phyloP scores from a whole-genome alignment of 306 rosid genomes.

The Trifolium fragiferum region DNA sequence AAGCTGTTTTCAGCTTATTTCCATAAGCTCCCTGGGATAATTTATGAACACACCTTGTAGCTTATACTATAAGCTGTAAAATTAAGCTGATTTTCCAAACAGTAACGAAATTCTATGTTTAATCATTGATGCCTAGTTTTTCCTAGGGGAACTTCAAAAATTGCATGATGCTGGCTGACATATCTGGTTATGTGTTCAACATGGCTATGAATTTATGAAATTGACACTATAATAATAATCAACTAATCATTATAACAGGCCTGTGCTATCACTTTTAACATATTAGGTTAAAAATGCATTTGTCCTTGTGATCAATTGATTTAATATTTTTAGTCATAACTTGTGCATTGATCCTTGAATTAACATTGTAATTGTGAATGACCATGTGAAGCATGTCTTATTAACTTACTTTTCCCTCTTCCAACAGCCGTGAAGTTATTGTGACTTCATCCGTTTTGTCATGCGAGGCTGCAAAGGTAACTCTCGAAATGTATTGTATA shows the following conservation, averaged over 20 bases:
- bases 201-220: constrained; percentile 12
- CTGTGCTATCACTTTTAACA: neutral
- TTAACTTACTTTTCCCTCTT: constrained; percentile 35
- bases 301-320: constrained; percentile 17
- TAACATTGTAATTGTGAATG: constrained; percentile 25
- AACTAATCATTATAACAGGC: constrained; percentile 21
- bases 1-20: too few species aligned
- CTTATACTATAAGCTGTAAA: too few species aligned
- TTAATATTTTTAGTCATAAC: constrained; percentile 29
- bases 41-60: too few species aligned
- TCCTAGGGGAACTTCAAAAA: constrained; percentile 1
- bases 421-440: constrained; percentile 82
- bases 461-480: constrained; percentile 91
- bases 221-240: constrained; percentile 11
- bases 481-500: constrained; percentile 2
- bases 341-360: constrained; percentile 16
- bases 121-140: constrained; percentile 2
- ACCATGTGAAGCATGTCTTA: constrained; percentile 17
- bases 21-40: too few species aligned
- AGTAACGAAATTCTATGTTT: too few species aligned
- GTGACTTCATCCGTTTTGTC: constrained; percentile 90
- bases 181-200: neutral
- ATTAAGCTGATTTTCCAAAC: too few species aligned
- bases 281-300: neutral
- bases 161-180: constrained; percentile 11